phyloP scores from a whole-genome alignment of 306 rosid genomes.

The Vigna unguiculata region DNA sequence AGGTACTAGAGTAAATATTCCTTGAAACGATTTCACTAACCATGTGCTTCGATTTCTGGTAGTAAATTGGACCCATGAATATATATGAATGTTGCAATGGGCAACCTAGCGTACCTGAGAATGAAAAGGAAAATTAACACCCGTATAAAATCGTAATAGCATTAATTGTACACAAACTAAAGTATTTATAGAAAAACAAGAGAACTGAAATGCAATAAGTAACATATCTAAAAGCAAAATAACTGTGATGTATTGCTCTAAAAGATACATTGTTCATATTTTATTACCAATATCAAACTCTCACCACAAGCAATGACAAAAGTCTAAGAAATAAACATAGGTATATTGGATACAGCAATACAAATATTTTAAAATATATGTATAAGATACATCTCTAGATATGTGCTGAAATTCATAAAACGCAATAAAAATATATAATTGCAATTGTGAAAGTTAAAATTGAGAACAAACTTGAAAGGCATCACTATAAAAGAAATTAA shows the following conservation, averaged over 20 bases:
- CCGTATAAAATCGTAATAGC: not conserved
- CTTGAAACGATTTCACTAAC: slow-evolving; percentile 53
- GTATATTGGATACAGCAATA: too few relatives aligned
- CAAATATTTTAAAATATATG: too few relatives aligned
- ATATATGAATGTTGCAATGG: slow-evolving; percentile 95
- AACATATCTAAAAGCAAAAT: not conserved
- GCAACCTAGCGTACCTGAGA: slow-evolving; percentile 88
- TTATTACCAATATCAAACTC: not conserved
- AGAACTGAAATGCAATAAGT: too few relatives aligned
- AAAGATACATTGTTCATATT: slow-evolving; percentile 1
- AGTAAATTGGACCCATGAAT: slow-evolving; percentile 98
- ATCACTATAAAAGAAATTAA: too few relatives aligned
- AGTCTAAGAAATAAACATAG: not conserved
- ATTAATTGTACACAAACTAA: slow-evolving; percentile 16
- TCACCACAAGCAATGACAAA: slow-evolving; percentile 5
- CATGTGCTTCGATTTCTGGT: slow-evolving; percentile 96
- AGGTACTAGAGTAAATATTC: not conserved
- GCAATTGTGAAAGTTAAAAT: too few relatives aligned
- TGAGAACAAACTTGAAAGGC: too few relatives aligned
- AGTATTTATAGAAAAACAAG: too few relatives aligned
- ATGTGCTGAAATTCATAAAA: too few relatives aligned
- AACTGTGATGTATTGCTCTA: not conserved
- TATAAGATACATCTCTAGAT: too few relatives aligned
- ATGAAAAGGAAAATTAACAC: slow-evolving; percentile 33
- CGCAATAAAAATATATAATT: too few relatives aligned